Percentiles rank a stretch among this genome's conserved stretches.
Evolutionary conservation across 345 rosid genomes (phyloP).

Genomic region (Lenwebbia sp.): DNA sequence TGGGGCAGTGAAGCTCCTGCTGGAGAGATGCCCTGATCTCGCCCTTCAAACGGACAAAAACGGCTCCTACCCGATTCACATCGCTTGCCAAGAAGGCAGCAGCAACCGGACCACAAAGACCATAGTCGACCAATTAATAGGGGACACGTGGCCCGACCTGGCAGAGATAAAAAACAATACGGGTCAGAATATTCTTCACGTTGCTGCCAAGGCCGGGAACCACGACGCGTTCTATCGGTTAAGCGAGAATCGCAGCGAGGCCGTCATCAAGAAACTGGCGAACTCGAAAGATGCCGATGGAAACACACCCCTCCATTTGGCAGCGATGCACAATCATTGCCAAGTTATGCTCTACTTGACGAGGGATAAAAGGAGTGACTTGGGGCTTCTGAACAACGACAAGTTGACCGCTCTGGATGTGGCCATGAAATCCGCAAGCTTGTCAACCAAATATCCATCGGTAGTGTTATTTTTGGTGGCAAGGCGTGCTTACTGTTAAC

Average conservation of each 20-base stretch:
- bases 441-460: not conserved
- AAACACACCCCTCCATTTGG: not conserved
- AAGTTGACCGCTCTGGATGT: not conserved
- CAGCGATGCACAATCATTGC: not conserved
- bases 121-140: fast-evolving
- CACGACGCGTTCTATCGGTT: fast-evolving
- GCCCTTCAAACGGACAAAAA: not conserved
- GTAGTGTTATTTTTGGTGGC: not conserved
- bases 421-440: not conserved
- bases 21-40: fast-evolving
- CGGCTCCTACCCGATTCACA: not conserved
- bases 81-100: not conserved
- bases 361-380: fast-evolving
- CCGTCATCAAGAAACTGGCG: not conserved
- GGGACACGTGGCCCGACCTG: not conserved
- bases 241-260: too few relatives aligned
- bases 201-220: not conserved
- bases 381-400: not conserved
- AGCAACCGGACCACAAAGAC: fast-evolving
- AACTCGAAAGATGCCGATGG: not conserved
- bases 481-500: not conserved
- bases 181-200: not conserved
- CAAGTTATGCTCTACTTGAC: fast-evolving
- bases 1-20: fast-evolving
- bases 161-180: not conserved